phyloP scores from a whole-genome alignment of 2,329 filamentous ascomycete species.

The Fonsecaea erecta region DNA sequence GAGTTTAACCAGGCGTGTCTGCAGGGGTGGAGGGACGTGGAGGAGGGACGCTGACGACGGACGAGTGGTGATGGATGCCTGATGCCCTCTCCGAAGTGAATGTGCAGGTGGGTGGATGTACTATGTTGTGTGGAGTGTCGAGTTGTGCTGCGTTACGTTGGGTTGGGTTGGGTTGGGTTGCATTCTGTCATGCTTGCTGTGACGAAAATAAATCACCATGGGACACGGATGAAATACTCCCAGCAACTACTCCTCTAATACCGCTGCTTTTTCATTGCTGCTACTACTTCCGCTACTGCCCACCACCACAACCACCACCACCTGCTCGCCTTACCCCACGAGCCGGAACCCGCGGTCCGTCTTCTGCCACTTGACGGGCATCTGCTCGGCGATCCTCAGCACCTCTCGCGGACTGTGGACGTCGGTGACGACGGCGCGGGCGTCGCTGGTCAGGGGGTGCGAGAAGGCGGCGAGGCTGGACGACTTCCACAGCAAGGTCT shows the following conservation, averaged over 20 bases:
- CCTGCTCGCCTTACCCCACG: not conserved
- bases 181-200: too few species aligned
- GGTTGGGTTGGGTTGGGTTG: too few species aligned
- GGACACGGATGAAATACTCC: too few species aligned
- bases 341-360: conserved; percentile 13
- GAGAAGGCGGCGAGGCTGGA: conserved; percentile 14
- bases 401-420: conserved; percentile 9
- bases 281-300: not conserved
- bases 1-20: conserved; percentile 23
- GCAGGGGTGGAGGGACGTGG: conserved; percentile 8
- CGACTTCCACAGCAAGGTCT: conserved; percentile 12
- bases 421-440: conserved; percentile 8
- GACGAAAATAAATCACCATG: not conserved
- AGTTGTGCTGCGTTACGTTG: not conserved
- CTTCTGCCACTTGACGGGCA: conserved; percentile 17
- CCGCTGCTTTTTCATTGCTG: too few species aligned
- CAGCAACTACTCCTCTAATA: too few species aligned
- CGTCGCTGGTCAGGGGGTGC: conserved; percentile 15
- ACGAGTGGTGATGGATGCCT: too few species aligned
- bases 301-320: too few species aligned
- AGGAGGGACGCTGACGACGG: not conserved
- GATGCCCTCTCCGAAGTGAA: not conserved
- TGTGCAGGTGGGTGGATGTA: not conserved
- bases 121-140: too few species aligned
- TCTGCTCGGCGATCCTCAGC: conserved; percentile 7